Evolutionary conservation across 257 asterid species (phyloP).

Genomic region (Misopates orontium): DNA sequence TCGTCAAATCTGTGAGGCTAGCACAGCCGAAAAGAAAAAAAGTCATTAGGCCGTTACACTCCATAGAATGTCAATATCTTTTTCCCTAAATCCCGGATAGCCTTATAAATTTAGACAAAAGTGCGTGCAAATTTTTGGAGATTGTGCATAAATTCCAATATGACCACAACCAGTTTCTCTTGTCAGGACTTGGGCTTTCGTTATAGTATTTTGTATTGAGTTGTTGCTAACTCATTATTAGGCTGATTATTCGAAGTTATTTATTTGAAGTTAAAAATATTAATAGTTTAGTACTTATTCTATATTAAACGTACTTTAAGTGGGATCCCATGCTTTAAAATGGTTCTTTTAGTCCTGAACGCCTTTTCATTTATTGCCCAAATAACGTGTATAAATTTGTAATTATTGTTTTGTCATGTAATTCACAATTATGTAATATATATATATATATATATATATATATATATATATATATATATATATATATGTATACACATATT

Average conservation of each 20-base stretch:
- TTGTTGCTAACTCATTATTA: not conserved
- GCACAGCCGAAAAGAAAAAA: too few relatives aligned
- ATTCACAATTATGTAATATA: too few relatives aligned
- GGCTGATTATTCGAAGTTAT: not conserved
- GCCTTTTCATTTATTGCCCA: constrained; percentile 5
- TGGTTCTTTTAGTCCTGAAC: too few relatives aligned
- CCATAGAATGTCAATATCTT: constrained; percentile 45
- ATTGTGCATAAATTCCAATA: constrained; percentile 69
- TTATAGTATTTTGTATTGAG: not conserved
- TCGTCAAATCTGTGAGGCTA: too few relatives aligned
- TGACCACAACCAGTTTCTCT: constrained; percentile 49
- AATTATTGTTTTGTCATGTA: too few relatives aligned
- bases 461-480: too few relatives aligned
- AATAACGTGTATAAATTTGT: too few relatives aligned
- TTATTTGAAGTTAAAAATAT: too few relatives aligned
- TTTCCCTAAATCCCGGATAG: constrained; percentile 70
- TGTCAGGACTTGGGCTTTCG: constrained; percentile 38
- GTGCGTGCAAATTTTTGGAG: constrained; percentile 56
- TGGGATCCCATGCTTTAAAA: constrained; percentile 42
- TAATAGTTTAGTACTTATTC: not conserved
- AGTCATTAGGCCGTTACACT: constrained; percentile 17
- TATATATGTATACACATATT: too few relatives aligned
- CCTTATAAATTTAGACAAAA: constrained; percentile 51
- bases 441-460: too few relatives aligned
- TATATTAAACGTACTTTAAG: constrained; percentile 7